Conservation (phyloP, 352 stramenopile species). For the Globisporangium abappressorium region DNA sequence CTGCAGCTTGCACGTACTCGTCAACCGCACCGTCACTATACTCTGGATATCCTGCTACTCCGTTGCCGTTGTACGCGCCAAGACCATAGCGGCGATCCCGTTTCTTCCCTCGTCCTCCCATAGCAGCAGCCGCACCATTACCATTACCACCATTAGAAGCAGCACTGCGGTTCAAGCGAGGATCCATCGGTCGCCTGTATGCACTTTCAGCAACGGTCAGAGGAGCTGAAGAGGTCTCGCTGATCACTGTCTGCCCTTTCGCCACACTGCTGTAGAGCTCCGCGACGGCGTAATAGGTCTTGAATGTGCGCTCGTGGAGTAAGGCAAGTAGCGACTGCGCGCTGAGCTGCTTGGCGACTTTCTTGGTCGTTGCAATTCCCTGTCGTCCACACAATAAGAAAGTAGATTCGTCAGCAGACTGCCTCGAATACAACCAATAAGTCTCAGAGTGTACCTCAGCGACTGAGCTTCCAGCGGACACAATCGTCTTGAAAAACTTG, state of each 20-base stretch:
- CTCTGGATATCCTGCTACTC: constrained; percentile 11
- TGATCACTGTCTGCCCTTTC: constrained; percentile 29
- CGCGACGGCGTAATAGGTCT: constrained; percentile 59
- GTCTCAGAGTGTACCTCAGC: constrained; percentile 46
- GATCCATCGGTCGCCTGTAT: constrained; percentile 24
- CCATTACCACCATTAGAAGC: constrained; percentile 6
- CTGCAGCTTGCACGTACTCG: constrained; percentile 27
- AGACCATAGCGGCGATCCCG: constrained; percentile 7
- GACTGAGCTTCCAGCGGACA: constrained; percentile 57
- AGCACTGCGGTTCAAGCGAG: constrained; percentile 25
- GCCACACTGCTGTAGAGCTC: constrained; percentile 64
- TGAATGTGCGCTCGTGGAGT: constrained; percentile 50
- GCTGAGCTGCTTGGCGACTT: constrained; percentile 76
- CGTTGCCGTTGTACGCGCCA: background rate
- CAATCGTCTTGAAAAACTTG: constrained; percentile 83
- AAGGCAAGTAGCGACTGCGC: constrained; percentile 68
- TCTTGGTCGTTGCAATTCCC: constrained; percentile 76
- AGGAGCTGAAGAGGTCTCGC: constrained; percentile 20
- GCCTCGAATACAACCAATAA: background rate
- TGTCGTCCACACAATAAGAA: constrained; percentile 14
- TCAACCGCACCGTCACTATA: constrained; percentile 19
- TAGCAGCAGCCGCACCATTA: constrained; percentile 6
- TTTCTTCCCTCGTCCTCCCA: constrained; percentile 10
- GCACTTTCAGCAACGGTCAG: background rate
- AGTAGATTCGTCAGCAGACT: background rate